Base-by-base conservation (phyloP, 1,284 basidiomycete species). In the Irpex lacteus region DNA sequence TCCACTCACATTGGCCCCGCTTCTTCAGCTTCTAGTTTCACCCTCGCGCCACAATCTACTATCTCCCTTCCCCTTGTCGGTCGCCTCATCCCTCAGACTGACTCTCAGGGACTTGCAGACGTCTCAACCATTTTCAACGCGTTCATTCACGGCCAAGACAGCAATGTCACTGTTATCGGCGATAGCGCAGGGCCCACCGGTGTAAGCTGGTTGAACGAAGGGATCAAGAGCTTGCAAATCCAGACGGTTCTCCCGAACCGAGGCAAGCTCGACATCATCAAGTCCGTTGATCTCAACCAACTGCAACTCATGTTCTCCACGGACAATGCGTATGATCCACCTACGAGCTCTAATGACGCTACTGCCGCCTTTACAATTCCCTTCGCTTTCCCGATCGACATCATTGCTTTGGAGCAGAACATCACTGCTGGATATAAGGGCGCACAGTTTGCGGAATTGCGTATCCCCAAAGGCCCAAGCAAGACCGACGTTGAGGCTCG, bases 141-240 rank as follows among this genome's bases (percentile, higher is more conserved):
- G 64, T 92, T 91, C 70, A 82, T 93, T 1, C 89, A 89, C 60
- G 89, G 90, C 4, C 74, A 85, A 69, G 81, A 88, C 67, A 90
- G 86, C 61, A 74, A 83, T 60, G 80, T 94, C 18, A 71, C 78
- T 26, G 88, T 93, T 26, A 80, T 83, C 47, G 91, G 92, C 50
- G 80, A 83, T 52, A 83, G 82, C 65, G 90, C 88, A 4, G 89
- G 89, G 13, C 82, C 89, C 0, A 78, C 80, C 63, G 82, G 85
- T 69, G 87, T 89, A 13, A 83, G 83, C 1, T 94, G 91, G 91
- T 78, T 94, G 32, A 91, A 92, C 72, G 83, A 89, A 57, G 91
- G 85, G 36, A 91, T 94, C 73, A 86, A 87, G 76, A 77, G 80
- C 47, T 83, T 94, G n/a, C 74, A 80, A 60, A 80, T 93, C 3